Base-by-base conservation (phyloP, 208 protist species). In the Acanthamoeba castellanii region DNA sequence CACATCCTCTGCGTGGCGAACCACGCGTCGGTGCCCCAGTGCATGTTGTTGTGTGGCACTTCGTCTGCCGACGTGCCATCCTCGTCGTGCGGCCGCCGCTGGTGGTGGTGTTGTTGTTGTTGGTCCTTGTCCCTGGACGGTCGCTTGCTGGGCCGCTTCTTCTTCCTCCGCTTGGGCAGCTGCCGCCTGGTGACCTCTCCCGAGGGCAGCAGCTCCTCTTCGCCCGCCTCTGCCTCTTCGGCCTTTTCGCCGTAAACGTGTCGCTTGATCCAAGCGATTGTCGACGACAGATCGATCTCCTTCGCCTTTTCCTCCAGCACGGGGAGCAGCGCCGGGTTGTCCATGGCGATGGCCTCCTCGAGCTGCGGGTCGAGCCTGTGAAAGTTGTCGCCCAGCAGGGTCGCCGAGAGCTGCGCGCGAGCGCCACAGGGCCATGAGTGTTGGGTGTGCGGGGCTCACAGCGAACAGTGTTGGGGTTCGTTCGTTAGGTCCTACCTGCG, bases 1-100 rank as follows among this genome's bases (percentile, higher is more conserved):
- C 70, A 50, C 70, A 20, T 81, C 37, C 70, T 52, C 87, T 92
- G 87, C 57, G 87, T 92, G 61, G 87, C 30, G 64, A 92, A 92
- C 87, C 87, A 92, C 1, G 87, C 87, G 59, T 92, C 87, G 57
- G 87, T 92, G 34, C 87, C 87, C 87, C 87, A 92, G 64, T 92
- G 87, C 87, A 92, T 92, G 57, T 92, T 92, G 61, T 57, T 47
- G 57, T 90, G 50, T 5, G 57, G 57, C 22, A 68, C 55, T 8
- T 90, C 82, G 32, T 64, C 82, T 4, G 6, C 34, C 14, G 14
- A 6, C 20, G 72, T 1, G 30, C 16, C 3, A 34, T 6, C 78
- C 78, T 50, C 25, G 3, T 81, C 20, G 13, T 90, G 32, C 6
- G 2, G 37, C 3, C 82, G 14, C 45, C 37, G 32, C 30, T 59